These are phyloP conservation scores for Handroanthus guayacan DNA, from an alignment of 257 asterid genomes.

Conservation along the genomic window DNA sequence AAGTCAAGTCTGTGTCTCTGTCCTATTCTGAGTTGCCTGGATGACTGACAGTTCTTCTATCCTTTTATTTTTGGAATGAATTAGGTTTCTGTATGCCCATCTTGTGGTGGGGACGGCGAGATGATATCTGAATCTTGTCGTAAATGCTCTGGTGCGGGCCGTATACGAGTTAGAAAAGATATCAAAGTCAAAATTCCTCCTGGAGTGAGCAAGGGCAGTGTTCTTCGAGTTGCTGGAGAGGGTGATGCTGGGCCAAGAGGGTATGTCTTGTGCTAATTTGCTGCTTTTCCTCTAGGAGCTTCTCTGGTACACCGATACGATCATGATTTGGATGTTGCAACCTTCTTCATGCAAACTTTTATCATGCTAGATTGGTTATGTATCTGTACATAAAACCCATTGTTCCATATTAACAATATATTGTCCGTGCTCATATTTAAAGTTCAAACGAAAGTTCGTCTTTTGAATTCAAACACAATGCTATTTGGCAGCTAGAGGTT, in stretches of 20 bases:
- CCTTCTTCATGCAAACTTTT: conserved; percentile 11
- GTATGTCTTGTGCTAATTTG: conserved; percentile 49
- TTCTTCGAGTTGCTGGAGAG: conserved; percentile 98
- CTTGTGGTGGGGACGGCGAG: conserved; percentile 97
- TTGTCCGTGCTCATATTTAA: conserved; percentile 21
- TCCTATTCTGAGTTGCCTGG: background rate
- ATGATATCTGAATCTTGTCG: conserved; percentile 94
- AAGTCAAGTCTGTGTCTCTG: background rate
- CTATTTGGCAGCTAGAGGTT: conserved; percentile 6
- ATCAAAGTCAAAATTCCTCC: conserved; percentile 98
- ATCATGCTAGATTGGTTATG: conserved; percentile 29
- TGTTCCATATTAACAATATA: background rate
- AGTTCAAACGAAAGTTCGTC: conserved; percentile 5
- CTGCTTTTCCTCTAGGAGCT: conserved; percentile 20
- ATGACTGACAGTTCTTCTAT: background rate
- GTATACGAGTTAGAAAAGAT: conserved; percentile 82
- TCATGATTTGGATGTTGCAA: conserved; percentile 6
- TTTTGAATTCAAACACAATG: background rate
- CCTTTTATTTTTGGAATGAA: conserved; percentile 18
- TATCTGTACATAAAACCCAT: conserved; percentile 10
- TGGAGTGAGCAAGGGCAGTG: conserved; percentile 97
- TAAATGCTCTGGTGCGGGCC: conserved; percentile 95
- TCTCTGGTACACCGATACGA: conserved; percentile 18
- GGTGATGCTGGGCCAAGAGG: conserved; percentile 99
- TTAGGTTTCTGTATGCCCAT: conserved; percentile 96